Evolutionary conservation across 441 rosid species (phyloP).

Genomic region (Pelargonium fulgidum): DNA sequence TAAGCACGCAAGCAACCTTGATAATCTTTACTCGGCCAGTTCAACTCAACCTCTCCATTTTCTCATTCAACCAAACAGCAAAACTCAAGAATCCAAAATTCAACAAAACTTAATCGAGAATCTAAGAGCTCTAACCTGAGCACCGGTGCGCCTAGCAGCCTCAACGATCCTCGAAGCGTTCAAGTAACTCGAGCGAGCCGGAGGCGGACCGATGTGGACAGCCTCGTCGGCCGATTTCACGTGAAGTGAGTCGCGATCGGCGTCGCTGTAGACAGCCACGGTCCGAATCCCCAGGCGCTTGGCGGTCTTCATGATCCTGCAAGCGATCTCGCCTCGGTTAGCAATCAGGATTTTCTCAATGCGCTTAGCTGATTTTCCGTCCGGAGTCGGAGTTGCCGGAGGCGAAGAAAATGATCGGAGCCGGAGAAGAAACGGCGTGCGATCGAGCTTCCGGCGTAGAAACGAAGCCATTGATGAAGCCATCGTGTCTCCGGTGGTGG

Average conservation of each 20-base stretch:
- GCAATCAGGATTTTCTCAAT: slow-evolving; percentile 81
- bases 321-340: slow-evolving; percentile 90
- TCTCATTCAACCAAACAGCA: not conserved
- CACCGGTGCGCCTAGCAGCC: slow-evolving; percentile 77
- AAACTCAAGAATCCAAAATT: not conserved
- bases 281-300: slow-evolving; percentile 69
- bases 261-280: slow-evolving; percentile 82
- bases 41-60: not conserved
- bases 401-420: slow-evolving; percentile 25
- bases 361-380: slow-evolving; percentile 19
- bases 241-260: slow-evolving; percentile 65
- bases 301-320: slow-evolving; percentile 81
- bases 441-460: slow-evolving; percentile 40
- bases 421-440: slow-evolving; percentile 23
- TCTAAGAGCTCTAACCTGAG: slow-evolving; percentile 44
- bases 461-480: slow-evolving; percentile 41
- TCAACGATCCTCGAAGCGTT: slow-evolving; percentile 50
- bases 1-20: no score
- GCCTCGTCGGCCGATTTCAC: slow-evolving; percentile 78
- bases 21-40: not conserved
- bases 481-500: slow-evolving; percentile 24
- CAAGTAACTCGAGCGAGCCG: slow-evolving; percentile 78
- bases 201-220: slow-evolving; percentile 68
- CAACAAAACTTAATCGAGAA: not conserved
- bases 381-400: slow-evolving; percentile 1